Conservation (phyloP, 2,329 filamentous ascomycete species). For the Aspergillus udagawae region DNA sequence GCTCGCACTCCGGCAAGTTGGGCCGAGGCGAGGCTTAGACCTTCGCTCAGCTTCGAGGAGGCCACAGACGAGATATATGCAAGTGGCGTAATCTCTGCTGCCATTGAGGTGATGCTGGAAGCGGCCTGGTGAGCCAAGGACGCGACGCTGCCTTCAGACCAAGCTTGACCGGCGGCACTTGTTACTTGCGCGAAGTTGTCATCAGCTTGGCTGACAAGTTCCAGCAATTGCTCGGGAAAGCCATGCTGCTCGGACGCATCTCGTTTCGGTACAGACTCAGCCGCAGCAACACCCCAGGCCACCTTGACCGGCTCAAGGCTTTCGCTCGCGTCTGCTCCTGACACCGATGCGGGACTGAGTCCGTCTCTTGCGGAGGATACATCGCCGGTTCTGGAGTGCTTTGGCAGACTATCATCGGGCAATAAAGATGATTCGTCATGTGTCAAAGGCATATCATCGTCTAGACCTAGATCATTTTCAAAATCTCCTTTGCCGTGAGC, state of each 20-base stretch:
- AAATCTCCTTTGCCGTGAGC: background rate
- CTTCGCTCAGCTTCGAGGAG: conserved; percentile 64
- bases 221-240: conserved; percentile 51
- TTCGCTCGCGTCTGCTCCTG: background rate
- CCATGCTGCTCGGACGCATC: conserved; percentile 49
- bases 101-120: conserved; percentile 52
- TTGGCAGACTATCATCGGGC: background rate
- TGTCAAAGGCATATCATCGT: background rate
- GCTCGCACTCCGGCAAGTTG: conserved; percentile 68
- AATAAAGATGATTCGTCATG: background rate
- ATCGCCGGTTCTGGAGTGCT: background rate
- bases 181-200: conserved; percentile 53
- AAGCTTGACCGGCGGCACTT: conserved; percentile 53
- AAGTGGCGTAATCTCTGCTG: conserved; percentile 41
- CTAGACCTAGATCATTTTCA: background rate
- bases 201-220: conserved; percentile 49
- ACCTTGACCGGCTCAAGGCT: background rate
- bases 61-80: conserved; percentile 64
- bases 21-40: conserved; percentile 65
- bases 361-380: conserved; percentile 13
- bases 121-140: conserved; percentile 52
- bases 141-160: conserved; percentile 47
- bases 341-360: conserved; percentile 1
- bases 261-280: conserved; percentile 37
- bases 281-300: conserved; percentile 53